Conservation (phyloP, 2,329 filamentous ascomycete species). For the Fusarium hainanense region DNA sequence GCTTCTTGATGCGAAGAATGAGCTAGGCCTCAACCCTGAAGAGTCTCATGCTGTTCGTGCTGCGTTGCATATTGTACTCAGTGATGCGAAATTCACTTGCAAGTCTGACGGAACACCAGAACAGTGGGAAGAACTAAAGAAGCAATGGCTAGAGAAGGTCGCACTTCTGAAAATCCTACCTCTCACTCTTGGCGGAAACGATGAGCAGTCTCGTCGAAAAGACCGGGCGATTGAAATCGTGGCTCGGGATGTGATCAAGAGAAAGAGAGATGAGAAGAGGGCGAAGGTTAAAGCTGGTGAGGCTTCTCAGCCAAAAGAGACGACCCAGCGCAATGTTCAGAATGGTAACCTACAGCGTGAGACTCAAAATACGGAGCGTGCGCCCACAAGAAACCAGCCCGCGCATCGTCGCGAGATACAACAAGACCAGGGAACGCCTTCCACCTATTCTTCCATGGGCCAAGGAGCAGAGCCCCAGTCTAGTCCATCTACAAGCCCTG, state of each 20-base stretch:
- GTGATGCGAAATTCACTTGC: conserved; percentile 73
- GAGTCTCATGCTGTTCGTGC: conserved; percentile 69
- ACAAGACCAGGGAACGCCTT: background rate
- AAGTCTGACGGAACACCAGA: conserved; percentile 78
- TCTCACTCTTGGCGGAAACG: conserved; percentile 59
- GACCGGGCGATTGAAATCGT: conserved; percentile 76
- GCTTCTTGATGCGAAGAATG: conserved; percentile 78
- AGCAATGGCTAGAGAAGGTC: conserved; percentile 71
- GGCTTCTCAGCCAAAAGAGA: conserved; percentile 51
- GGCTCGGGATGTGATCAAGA: conserved; percentile 81
- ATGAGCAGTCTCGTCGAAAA: conserved; percentile 66
- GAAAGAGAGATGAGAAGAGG: conserved; percentile 73
- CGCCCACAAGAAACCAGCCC: background rate
- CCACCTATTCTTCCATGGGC: background rate
- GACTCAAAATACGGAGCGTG: background rate
- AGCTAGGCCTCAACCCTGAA: conserved; percentile 57
- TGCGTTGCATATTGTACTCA: conserved; percentile 73
- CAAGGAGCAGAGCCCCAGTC: conserved; percentile 15
- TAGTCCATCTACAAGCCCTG: conserved; percentile 31
- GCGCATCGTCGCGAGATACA: conserved; percentile 1
- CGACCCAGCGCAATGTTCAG: background rate
- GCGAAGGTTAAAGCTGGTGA: conserved; percentile 55
- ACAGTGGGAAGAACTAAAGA: conserved; percentile 77
- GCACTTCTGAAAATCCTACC: conserved; percentile 66
- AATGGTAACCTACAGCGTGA: background rate